phyloP scores from a whole-genome alignment of 2,329 filamentous ascomycete species.

The Trichoderma hamatum region DNA sequence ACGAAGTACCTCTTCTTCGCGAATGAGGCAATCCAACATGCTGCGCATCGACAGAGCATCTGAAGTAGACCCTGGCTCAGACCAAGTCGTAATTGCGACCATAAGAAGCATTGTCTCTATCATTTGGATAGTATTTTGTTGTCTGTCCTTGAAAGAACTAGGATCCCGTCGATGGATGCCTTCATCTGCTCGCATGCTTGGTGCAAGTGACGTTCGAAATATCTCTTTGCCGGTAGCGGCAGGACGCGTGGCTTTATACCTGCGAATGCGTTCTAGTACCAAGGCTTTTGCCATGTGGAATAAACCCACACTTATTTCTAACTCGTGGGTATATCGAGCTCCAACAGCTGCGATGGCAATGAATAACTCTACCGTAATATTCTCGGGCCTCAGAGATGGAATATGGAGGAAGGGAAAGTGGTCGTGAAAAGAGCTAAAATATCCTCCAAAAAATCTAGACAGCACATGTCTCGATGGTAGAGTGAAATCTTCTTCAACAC shows the following conservation, averaged over 20 bases:
- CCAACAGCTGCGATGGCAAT: background rate
- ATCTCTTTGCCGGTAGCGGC: background rate
- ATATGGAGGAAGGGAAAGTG: constrained; percentile 3
- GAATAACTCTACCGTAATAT: background rate
- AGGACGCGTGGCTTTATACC: background rate
- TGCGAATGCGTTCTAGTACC: background rate
- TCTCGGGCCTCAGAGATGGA: background rate
- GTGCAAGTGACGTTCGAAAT: background rate
- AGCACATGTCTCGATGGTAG: background rate
- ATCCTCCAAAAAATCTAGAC: background rate
- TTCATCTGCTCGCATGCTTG: background rate
- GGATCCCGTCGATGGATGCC: background rate
- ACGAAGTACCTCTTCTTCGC: background rate
- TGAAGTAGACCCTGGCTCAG: background rate
- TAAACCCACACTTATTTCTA: background rate
- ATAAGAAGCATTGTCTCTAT: background rate
- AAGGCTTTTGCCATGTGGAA: background rate
- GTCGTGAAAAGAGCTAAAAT: background rate
- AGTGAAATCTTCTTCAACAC: background rate
- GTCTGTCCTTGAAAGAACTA: background rate
- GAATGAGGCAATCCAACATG: background rate
- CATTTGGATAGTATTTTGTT: background rate
- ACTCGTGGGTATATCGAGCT: background rate
- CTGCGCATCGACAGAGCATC: constrained; percentile 4
- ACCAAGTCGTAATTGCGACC: constrained; percentile 1